Evolutionary conservation across 768 basidiomycete species (phyloP).

Genomic region (Arthromyces matolae): DNA sequence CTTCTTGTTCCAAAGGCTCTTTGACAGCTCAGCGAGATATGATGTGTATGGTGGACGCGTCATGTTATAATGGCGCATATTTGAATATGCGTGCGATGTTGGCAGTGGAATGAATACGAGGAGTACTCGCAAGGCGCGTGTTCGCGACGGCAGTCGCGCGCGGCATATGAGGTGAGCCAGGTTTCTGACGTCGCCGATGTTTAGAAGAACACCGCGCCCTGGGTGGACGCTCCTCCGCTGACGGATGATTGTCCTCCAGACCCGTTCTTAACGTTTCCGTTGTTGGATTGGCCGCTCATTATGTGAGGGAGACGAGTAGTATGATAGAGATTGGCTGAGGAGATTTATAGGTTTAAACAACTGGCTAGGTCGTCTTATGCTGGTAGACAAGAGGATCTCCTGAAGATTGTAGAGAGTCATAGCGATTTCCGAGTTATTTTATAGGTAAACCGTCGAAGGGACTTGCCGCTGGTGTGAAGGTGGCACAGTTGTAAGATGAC

Average conservation of each 20-base stretch:
- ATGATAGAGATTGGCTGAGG: constrained; percentile 9
- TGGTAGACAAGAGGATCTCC: constrained; percentile 11
- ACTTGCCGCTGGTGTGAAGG: constrained; percentile 27
- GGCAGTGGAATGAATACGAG: too few relatives aligned
- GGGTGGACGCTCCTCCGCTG: constrained; percentile 45
- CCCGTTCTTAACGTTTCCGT: constrained; percentile 31
- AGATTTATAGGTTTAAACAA: constrained; percentile 5
- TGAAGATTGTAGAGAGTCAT: constrained; percentile 34
- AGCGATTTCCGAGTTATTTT: constrained; percentile 19
- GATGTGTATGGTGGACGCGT: constrained; percentile 6
- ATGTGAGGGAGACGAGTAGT: constrained; percentile 11
- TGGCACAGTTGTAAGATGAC: constrained; percentile 25
- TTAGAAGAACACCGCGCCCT: constrained; percentile 61
- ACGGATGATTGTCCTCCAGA: constrained; percentile 39
- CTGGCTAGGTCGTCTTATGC: constrained; percentile 7
- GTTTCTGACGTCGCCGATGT: constrained; percentile 7
- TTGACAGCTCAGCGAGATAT: too few relatives aligned
- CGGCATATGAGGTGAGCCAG: neutral
- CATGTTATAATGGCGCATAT: neutral
- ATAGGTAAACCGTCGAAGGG: constrained; percentile 21
- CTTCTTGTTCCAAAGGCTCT: too few relatives aligned
- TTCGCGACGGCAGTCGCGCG: too few relatives aligned
- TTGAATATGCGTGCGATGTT: constrained; percentile 5
- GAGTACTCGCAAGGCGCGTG: too few relatives aligned
- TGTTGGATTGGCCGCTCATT: constrained; percentile 41